Conservation (phyloP, 192 early-diverging fungal species). For the Backusella parvicylindrica region DNA sequence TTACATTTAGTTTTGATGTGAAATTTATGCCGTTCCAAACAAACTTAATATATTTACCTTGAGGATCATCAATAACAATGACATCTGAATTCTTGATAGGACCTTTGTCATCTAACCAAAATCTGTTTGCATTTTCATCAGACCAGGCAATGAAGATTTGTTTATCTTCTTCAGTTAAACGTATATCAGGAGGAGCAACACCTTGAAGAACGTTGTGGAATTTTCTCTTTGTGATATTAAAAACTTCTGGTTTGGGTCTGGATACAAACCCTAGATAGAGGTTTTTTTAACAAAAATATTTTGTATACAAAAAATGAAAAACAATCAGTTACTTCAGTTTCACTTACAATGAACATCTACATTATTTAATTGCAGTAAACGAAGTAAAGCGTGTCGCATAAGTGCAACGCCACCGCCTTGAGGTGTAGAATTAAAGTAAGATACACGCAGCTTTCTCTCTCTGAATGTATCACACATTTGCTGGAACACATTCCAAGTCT, state of each 20-base stretch:
- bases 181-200: conserved; percentile 48
- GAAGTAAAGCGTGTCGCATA: conserved; percentile 80
- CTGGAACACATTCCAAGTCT: conserved; percentile 66
- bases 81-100: conserved; percentile 70
- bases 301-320: background rate
- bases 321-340: conserved; percentile 22
- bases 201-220: conserved; percentile 89
- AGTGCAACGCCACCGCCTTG: conserved; percentile 90
- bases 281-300: background rate
- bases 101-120: conserved; percentile 68
- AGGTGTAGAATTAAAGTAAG: conserved; percentile 81
- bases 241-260: conserved; percentile 81
- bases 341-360: conserved; percentile 63
- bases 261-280: conserved; percentile 60
- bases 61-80: conserved; percentile 86
- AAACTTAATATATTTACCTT: conserved; percentile 35
- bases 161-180: conserved; percentile 65
- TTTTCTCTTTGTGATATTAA: conserved; percentile 85
- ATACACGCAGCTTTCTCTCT: conserved; percentile 53
- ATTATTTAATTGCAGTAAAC: conserved; percentile 61
- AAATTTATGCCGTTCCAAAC: conserved; percentile 1
- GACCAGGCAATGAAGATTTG: conserved; percentile 58
- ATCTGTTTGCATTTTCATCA: conserved; percentile 66
- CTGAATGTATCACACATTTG: conserved; percentile 52
- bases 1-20: conserved; percentile 8